A percentile compares a stretch with the other conserved stretches of the same genome.
phyloP scores from a whole-genome alignment of 371 early-diverging fungal genomes.

The Encephalitozoon cuniculi region DNA sequence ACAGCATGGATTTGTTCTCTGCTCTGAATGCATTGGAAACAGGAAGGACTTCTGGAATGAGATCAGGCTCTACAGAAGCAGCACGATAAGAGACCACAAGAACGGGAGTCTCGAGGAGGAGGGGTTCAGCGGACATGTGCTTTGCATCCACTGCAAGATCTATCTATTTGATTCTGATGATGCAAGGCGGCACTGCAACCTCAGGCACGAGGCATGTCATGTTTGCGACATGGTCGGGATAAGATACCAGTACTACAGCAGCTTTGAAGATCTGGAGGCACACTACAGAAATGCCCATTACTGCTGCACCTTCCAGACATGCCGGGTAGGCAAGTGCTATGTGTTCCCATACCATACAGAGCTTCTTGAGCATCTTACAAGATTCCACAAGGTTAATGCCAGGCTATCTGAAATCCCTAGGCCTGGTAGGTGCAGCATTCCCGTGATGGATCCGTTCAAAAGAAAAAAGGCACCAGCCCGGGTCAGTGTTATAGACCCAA shows the following conservation, averaged over 20 bases:
- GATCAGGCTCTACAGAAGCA: slow-evolving; percentile 35
- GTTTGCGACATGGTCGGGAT: slow-evolving; percentile 56
- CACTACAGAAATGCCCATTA: slow-evolving; percentile 58
- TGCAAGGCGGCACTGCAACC: slow-evolving; percentile 52
- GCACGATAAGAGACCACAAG: slow-evolving; percentile 44
- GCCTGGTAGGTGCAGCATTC: not conserved
- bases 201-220: slow-evolving; percentile 54
- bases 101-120: slow-evolving; percentile 41
- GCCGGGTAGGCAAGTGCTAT: slow-evolving; percentile 53
- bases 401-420: slow-evolving; percentile 23
- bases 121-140: slow-evolving; percentile 55
- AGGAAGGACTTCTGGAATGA: slow-evolving; percentile 56
- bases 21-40: slow-evolving; percentile 49
- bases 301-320: slow-evolving; percentile 50
- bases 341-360: slow-evolving; percentile 59
- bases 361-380: slow-evolving; percentile 47
- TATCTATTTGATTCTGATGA: slow-evolving; percentile 50
- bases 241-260: slow-evolving; percentile 53
- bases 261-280: slow-evolving; percentile 53
- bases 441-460: slow-evolving; percentile 21
- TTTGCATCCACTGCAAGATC: slow-evolving; percentile 54
- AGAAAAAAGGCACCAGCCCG: not conserved
- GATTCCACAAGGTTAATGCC: slow-evolving; percentile 27
- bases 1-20: slow-evolving; percentile 45
- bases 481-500: not conserved